Percentiles rank a stretch among this genome's conserved stretches.
phyloP scores from a whole-genome alignment of 2,329 filamentous ascomycete genomes.

The Shiraia sp. region DNA sequence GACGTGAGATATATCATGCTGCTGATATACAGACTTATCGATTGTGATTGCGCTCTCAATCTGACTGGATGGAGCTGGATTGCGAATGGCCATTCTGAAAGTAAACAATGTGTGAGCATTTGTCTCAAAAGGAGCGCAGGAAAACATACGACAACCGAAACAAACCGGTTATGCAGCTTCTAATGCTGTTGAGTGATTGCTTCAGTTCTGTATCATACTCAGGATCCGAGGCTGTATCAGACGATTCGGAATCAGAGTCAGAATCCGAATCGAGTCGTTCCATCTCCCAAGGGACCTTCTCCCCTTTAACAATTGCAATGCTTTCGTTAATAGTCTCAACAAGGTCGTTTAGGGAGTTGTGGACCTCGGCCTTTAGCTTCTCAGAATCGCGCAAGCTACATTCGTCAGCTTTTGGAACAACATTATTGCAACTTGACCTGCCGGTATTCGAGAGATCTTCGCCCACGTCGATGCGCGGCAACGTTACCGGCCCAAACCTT shows the following conservation, averaged over 20 bases:
- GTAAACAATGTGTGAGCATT: no score
- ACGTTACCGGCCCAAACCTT: slow-evolving; percentile 44
- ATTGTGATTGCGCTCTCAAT: slow-evolving; percentile 23
- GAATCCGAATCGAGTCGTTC: slow-evolving; percentile 10
- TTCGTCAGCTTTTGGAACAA: neutral
- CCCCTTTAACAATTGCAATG: slow-evolving; percentile 17
- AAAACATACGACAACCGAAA: slow-evolving; percentile 39
- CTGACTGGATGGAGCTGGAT: slow-evolving; percentile 37
- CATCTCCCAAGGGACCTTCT: slow-evolving; percentile 23
- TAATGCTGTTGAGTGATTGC: slow-evolving; percentile 20
- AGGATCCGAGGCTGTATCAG: slow-evolving; percentile 7
- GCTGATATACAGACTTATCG: slow-evolving; percentile 30
- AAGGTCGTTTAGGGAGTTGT: slow-evolving; percentile 24
- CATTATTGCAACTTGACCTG: neutral
- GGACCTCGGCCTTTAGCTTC: slow-evolving; percentile 23
- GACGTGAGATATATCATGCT: slow-evolving; percentile 32
- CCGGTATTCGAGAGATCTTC: slow-evolving; percentile 37
- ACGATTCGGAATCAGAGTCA: slow-evolving; percentile 18
- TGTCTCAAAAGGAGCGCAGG: no score
- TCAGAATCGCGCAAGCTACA: slow-evolving; percentile 33
- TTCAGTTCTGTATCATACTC: slow-evolving; percentile 26
- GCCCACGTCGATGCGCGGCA: slow-evolving; percentile 37
- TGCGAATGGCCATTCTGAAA: slow-evolving; percentile 36
- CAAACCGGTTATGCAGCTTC: slow-evolving; percentile 33
- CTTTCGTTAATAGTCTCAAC: no score